Evolutionary conservation across 2,329 filamentous ascomycete genomes (phyloP), one percentile per base, ranked within the genome.

Genomic region (Neobulgaria alba): DNA sequence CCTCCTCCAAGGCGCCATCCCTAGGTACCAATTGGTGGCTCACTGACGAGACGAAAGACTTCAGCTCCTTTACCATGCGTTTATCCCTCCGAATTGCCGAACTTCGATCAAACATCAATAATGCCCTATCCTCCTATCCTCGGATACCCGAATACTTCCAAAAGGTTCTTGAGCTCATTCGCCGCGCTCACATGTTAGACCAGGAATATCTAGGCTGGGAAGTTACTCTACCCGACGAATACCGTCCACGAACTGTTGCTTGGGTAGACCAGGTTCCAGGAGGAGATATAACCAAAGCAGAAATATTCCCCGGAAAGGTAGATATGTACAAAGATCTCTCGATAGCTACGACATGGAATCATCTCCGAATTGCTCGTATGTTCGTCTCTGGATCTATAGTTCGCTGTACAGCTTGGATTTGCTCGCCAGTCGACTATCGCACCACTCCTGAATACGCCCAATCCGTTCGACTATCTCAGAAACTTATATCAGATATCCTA

Each of bases 21-120:
- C 71, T 75, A 66, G 72, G 71, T 9, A 61, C 64, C 2, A 72
- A 78, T 20, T 79, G 74, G 73, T 80, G 77, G 77, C 64, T 75
- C 23, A 60, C 63, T 33, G 68, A 74, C 36, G 66, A 67, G n/a
- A 61, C 68, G 23, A 66, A 69, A 49, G 71, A 77, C 50, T 56
- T 65, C 7, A 72, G 67, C 41, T 72, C 75, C 46, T 62, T 51
- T 18, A 45, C 55, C 17, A 46, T 45, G 10, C 49, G 65, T 18
- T 61, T 79, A 30, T 69, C 68, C 51, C 71, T 80, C 47, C 64
- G 67, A 41, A 65, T 72, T 3, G 68, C 68, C 26, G 72, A 77
- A 53, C 59, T 79, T n/a, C 70, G 75, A 8, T 67, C 67, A 12
- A 70, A 75, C 50, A 64, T 72, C 3, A 75, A 70, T 12, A 60